Conservation (phyloP, 768 basidiomycete genomes). For the Cantharellus anzutake region DNA sequence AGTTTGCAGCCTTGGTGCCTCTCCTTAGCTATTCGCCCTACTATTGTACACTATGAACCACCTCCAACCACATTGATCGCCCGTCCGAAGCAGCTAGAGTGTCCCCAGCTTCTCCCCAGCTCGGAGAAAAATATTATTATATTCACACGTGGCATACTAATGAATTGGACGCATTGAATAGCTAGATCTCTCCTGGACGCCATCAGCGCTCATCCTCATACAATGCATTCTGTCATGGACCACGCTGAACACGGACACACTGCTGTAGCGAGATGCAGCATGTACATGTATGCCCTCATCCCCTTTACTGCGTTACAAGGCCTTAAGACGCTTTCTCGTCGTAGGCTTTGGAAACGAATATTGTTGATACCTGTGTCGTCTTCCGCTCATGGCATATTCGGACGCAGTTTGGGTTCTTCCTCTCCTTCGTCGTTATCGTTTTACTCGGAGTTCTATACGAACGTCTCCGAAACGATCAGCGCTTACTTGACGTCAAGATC, state of each 20-base stretch:
- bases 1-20: too few relatives aligned
- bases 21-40: too few relatives aligned
- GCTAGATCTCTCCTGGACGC: not conserved
- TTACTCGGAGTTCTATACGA: slow-evolving; percentile 59
- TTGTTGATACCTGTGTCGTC: slow-evolving; percentile 1
- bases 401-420: slow-evolving; percentile 33
- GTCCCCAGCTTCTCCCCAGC: not conserved
- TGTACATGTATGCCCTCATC: slow-evolving; percentile 1
- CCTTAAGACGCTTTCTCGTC: not conserved
- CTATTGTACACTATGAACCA: too few relatives aligned
- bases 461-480: slow-evolving; percentile 50
- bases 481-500: slow-evolving; percentile 37
- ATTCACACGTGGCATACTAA: too few relatives aligned
- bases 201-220: not conserved
- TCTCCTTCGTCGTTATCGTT: slow-evolving; percentile 48
- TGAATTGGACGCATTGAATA: too few relatives aligned
- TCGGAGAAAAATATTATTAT: not conserved
- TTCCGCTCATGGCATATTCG: slow-evolving; percentile 25
- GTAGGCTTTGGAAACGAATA: slow-evolving; percentile 1
- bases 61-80: too few relatives aligned
- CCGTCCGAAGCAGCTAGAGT: too few relatives aligned
- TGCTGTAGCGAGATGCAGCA: not conserved
- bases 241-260: not conserved
- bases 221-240: not conserved
- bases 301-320: not conserved